A percentile compares a stretch with the other conserved stretches of the same genome.
Evolutionary conservation across 768 basidiomycete genomes (phyloP).

Genomic region (Suillus clintonianus): DNA sequence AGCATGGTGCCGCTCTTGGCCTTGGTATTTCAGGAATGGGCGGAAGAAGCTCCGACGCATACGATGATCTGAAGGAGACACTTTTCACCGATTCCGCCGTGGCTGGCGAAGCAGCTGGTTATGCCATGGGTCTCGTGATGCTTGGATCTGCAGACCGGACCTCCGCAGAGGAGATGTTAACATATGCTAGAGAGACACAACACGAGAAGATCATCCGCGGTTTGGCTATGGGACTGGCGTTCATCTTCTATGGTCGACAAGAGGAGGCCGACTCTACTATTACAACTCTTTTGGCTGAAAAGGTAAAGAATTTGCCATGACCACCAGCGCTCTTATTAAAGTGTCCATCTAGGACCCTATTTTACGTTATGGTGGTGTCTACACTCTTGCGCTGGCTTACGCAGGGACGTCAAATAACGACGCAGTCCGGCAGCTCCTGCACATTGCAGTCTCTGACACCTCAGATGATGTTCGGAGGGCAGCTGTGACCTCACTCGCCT

Average conservation of each 20-base stretch:
- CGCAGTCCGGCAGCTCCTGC: slow-evolving; percentile 87
- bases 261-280: slow-evolving; percentile 91
- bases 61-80: slow-evolving; percentile 86
- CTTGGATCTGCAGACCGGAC: slow-evolving; percentile 85
- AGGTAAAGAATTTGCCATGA: slow-evolving; percentile 51
- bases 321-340: slow-evolving; percentile 2
- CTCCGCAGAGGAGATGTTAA: slow-evolving; percentile 90
- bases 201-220: slow-evolving; percentile 99
- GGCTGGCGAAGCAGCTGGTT: slow-evolving; percentile 94
- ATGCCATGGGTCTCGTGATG: slow-evolving; percentile 98
- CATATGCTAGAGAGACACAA: slow-evolving; percentile 95
- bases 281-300: slow-evolving; percentile 76
- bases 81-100: slow-evolving; percentile 95
- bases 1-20: slow-evolving; percentile 96
- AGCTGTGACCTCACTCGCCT: slow-evolving; percentile 93
- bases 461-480: slow-evolving; percentile 97
- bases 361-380: slow-evolving; percentile 95
- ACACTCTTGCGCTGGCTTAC: slow-evolving; percentile 94
- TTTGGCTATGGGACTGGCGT: slow-evolving; percentile 88
- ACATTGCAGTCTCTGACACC: slow-evolving; percentile 97
- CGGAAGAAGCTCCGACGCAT: slow-evolving; percentile 83
- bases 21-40: slow-evolving; percentile 97
- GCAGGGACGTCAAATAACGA: slow-evolving; percentile 95
- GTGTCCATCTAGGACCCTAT: slow-evolving; percentile 77
- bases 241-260: slow-evolving; percentile 90